Evolutionary conservation across 1,284 basidiomycete genomes (phyloP).

Genomic region (Austroboletus novae-zelandiae): DNA sequence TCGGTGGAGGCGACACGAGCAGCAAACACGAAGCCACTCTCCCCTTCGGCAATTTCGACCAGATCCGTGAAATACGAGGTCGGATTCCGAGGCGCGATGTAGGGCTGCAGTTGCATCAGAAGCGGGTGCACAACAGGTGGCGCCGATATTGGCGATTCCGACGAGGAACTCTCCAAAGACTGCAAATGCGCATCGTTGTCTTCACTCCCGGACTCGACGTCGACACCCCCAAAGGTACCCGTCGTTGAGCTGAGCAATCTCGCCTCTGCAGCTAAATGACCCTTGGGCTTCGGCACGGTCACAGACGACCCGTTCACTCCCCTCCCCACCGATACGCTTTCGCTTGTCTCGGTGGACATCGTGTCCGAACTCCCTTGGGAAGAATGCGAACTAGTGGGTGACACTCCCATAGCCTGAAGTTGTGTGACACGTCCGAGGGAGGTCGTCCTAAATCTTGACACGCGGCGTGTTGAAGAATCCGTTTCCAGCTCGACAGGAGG

Average conservation of each 20-base stretch:
- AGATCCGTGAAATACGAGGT: constrained; percentile 59
- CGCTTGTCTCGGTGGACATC: constrained; percentile 20
- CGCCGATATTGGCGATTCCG: neutral
- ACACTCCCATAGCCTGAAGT: constrained; percentile 17
- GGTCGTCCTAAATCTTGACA: constrained; percentile 29
- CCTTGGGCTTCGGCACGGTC: constrained; percentile 8
- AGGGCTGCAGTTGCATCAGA: constrained; percentile 60
- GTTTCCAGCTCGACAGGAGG: constrained; percentile 25
- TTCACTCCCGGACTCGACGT: constrained; percentile 9
- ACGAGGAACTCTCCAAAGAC: constrained; percentile 28
- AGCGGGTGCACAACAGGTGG: constrained; percentile 16
- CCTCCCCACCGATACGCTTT: constrained; percentile 16
- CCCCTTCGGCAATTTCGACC: constrained; percentile 75
- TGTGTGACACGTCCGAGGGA: constrained; percentile 29
- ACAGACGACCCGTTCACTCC: constrained; percentile 9
- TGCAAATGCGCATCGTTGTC: constrained; percentile 14
- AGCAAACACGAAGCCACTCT: constrained; percentile 70
- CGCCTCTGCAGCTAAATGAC: constrained; percentile 24
- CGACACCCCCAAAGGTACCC: constrained; percentile 40
- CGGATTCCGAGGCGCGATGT: constrained; percentile 65
- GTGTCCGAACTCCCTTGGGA: constrained; percentile 26
- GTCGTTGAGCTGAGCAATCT: constrained; percentile 31
- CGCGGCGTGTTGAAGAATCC: constrained; percentile 27
- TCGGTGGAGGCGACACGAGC: constrained; percentile 49
- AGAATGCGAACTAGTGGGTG: constrained; percentile 25